These are phyloP conservation scores for Penicillium thymicola DNA, from an alignment of 2,329 filamentous ascomycete genomes.

Conservation along the genomic window DNA sequence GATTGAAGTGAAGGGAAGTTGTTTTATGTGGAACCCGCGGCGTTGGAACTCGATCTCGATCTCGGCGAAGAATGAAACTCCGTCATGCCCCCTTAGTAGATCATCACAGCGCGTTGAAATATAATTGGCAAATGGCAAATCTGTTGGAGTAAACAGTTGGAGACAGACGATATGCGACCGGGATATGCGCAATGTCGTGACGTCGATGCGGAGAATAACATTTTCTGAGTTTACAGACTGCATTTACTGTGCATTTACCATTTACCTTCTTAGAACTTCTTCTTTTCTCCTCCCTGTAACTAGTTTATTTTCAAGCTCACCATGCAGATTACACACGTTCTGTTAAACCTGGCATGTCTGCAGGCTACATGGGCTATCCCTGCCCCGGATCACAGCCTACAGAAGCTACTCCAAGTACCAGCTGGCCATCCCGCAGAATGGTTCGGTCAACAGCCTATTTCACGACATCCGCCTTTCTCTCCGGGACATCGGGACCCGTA, in stretches of 20 bases:
- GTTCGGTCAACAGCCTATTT: background rate
- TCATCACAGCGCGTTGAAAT: background rate
- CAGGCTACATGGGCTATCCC: slow-evolving; percentile 8
- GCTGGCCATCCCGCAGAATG: slow-evolving; percentile 1
- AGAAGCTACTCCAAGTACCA: slow-evolving; percentile 35
- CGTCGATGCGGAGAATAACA: background rate
- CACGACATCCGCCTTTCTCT: slow-evolving; percentile 52
- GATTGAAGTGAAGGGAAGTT: background rate
- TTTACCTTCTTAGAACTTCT: no score
- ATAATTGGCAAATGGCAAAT: no score
- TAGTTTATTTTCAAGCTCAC: background rate
- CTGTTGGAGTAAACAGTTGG: background rate
- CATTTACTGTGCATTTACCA: no score
- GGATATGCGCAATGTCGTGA: background rate
- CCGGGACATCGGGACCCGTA: slow-evolving; percentile 60
- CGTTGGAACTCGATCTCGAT: background rate
- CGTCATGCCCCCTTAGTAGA: background rate
- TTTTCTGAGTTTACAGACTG: background rate
- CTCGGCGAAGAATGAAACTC: background rate
- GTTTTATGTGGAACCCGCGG: background rate
- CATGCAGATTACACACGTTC: background rate
- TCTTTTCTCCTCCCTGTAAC: background rate
- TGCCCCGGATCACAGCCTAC: slow-evolving; percentile 21
- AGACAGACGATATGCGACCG: background rate
- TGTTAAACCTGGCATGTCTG: slow-evolving; percentile 3